These are phyloP conservation scores for Ustilago hordei DNA, from an alignment of 1,284 basidiomycete species.

Conservation along the genomic window DNA sequence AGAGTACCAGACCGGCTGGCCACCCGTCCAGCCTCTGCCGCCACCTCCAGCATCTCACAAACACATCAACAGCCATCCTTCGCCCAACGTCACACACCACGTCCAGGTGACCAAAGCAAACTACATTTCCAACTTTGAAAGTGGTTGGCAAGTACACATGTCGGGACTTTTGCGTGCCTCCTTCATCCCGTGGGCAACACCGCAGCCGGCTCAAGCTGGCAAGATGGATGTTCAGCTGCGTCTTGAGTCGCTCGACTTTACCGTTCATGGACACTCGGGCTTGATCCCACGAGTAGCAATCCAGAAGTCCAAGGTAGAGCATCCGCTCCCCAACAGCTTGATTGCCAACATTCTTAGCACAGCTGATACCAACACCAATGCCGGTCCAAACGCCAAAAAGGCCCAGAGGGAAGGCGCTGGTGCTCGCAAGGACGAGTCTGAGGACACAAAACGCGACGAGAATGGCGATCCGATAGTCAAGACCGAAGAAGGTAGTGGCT, in stretches of 20 bases:
- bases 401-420: conserved; percentile 16
- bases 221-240: conserved; percentile 46
- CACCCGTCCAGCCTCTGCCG: conserved; percentile 36
- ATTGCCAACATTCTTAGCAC: conserved; percentile 34
- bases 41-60: conserved; percentile 44
- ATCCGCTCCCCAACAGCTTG: conserved; percentile 43
- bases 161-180: conserved; percentile 45
- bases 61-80: conserved; percentile 48
- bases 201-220: conserved; percentile 19
- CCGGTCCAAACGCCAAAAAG: conserved; percentile 24
- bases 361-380: conserved; percentile 16
- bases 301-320: conserved; percentile 47
- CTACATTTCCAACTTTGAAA: conserved; percentile 48
- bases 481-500: conserved; percentile 26
- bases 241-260: conserved; percentile 56
- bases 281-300: conserved; percentile 50
- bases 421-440: conserved; percentile 35
- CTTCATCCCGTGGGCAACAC: conserved; percentile 42
- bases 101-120: conserved; percentile 44
- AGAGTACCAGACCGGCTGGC: conserved; percentile 49
- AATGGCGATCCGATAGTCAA: conserved; percentile 27
- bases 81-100: conserved; percentile 52
- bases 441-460: conserved; percentile 35
- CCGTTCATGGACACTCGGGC: conserved; percentile 46
- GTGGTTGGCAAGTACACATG: conserved; percentile 59